Conservation (phyloP, 2,329 filamentous ascomycete genomes). For the Microcyclospora tardicrescens region DNA sequence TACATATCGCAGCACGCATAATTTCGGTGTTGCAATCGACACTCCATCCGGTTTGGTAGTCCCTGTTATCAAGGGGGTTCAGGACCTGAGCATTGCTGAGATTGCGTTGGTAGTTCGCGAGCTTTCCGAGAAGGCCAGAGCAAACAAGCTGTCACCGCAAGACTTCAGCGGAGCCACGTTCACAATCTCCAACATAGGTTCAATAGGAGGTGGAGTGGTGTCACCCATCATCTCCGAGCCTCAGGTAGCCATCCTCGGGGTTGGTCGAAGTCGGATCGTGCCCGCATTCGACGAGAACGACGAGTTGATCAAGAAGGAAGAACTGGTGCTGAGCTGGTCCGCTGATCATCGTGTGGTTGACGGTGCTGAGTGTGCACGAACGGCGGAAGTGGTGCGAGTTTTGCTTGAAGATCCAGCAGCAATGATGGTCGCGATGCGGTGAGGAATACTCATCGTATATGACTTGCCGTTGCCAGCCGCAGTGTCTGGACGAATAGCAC, state of each 20-base stretch:
- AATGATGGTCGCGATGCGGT: constrained; percentile 75
- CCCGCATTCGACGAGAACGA: constrained; percentile 56
- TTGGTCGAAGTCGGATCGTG: constrained; percentile 67
- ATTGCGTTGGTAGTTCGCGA: constrained; percentile 65
- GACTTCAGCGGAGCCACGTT: constrained; percentile 84
- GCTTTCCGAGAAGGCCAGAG: constrained; percentile 57
- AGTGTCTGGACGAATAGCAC: too few relatives aligned
- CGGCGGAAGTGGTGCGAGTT: constrained; percentile 65
- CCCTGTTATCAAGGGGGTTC: constrained; percentile 79
- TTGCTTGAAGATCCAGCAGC: constrained; percentile 74
- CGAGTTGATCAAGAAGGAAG: constrained; percentile 58
- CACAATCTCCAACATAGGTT: constrained; percentile 93
- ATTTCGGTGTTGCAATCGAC: constrained; percentile 93
- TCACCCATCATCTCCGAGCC: constrained; percentile 80
- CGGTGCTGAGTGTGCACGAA: constrained; percentile 85
- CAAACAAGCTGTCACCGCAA: constrained; percentile 59
- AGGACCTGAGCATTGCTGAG: constrained; percentile 58
- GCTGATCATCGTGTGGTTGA: constrained; percentile 91
- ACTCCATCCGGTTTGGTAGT: constrained; percentile 79
- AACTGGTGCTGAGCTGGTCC: constrained; percentile 90
- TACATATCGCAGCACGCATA: constrained; percentile 70
- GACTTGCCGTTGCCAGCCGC: too few relatives aligned
- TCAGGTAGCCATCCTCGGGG: constrained; percentile 82
- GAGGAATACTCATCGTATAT: background rate
- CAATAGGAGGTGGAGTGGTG: constrained; percentile 83